phyloP scores from a whole-genome alignment of 2,329 filamentous ascomycete genomes.

The Aspergillus sp. region DNA sequence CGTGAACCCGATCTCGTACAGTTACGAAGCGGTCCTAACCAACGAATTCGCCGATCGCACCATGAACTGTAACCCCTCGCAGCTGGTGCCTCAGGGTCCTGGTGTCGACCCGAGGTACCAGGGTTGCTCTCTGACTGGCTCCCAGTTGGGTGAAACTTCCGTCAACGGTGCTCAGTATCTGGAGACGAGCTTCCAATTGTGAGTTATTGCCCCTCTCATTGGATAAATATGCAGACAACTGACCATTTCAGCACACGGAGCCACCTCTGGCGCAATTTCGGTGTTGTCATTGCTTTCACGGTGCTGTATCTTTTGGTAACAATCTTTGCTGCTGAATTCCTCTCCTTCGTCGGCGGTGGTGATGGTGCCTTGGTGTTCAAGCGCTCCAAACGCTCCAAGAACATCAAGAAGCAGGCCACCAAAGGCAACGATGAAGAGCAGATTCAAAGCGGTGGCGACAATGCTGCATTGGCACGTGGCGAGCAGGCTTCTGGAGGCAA shows the following conservation, averaged over 20 bases:
- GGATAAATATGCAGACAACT: too few species aligned
- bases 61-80: slow-evolving; percentile 52
- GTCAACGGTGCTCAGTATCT: slow-evolving; percentile 52
- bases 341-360: slow-evolving; percentile 54
- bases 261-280: slow-evolving; percentile 66
- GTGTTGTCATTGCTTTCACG: slow-evolving; percentile 66
- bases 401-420: slow-evolving; percentile 39
- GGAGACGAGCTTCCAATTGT: slow-evolving; percentile 47
- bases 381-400: slow-evolving; percentile 54
- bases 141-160: slow-evolving; percentile 41
- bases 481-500: slow-evolving; percentile 18
- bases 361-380: slow-evolving; percentile 67
- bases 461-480: slow-evolving; percentile 22
- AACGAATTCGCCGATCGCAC: slow-evolving; percentile 55
- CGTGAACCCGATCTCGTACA: slow-evolving; percentile 49
- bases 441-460: slow-evolving; percentile 22
- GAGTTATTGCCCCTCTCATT: too few species aligned
- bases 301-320: slow-evolving; percentile 67
- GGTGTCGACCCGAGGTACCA: slow-evolving; percentile 50
- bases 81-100: slow-evolving; percentile 54
- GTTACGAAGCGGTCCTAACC: slow-evolving; percentile 58
- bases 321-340: slow-evolving; percentile 58
- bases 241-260: slow-evolving; percentile 30
- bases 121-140: slow-evolving; percentile 56
- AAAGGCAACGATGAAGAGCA: slow-evolving; percentile 53